phyloP scores from a whole-genome alignment of 169 alveolate species.

The Plasmodium reichenowi region DNA sequence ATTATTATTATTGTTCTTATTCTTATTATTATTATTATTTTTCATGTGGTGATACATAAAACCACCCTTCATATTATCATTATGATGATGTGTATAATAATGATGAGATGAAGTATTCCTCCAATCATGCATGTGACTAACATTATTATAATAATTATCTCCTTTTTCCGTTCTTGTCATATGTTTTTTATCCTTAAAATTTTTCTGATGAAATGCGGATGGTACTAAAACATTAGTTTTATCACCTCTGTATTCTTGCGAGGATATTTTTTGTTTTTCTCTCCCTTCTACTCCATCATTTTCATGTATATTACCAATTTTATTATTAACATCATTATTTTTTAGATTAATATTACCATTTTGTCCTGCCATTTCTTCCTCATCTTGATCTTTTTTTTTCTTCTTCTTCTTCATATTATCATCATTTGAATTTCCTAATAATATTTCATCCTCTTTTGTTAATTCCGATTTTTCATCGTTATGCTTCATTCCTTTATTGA shows the following conservation, averaged over 20 bases:
- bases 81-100: conserved; percentile 11
- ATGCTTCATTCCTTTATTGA: conserved; percentile 2
- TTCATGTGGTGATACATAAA: background rate
- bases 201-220: conserved; percentile 7
- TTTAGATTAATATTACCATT: background rate
- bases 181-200: conserved; percentile 9
- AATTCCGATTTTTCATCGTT: conserved; percentile 3
- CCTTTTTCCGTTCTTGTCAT: conserved; percentile 11
- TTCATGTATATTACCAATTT: background rate
- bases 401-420: conserved; percentile 17
- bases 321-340: conserved; percentile 5
- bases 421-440: conserved; percentile 11
- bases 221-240: background rate
- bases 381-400: background rate
- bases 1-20: background rate
- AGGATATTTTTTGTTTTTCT: background rate
- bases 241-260: background rate
- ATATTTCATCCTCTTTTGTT: no score
- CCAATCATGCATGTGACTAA: conserved; percentile 31
- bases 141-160: conserved; percentile 7
- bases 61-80: background rate
- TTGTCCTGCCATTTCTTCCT: conserved; percentile 3
- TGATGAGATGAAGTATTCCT: background rate
- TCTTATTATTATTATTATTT: background rate
- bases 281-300: background rate